Percentiles rank a stretch among this genome's conserved stretches.
Conservation (phyloP, 352 stramenopile species). For the Globisporangium rhizosaccharum region DNA sequence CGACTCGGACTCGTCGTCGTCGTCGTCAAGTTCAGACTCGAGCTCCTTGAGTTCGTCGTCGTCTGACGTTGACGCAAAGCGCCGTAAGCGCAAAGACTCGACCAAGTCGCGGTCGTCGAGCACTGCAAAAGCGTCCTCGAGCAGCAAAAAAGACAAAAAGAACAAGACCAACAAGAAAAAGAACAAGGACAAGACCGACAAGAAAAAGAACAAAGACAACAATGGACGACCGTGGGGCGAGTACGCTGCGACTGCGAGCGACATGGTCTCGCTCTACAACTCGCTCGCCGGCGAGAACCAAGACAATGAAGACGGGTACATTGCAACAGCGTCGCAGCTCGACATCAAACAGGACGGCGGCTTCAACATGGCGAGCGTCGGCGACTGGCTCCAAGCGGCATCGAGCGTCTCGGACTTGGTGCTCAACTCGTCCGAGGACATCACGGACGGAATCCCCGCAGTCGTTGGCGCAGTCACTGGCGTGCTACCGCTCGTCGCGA, state of each 20-base stretch:
- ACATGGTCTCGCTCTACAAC: constrained; percentile 11
- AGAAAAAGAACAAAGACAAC: constrained; percentile 1
- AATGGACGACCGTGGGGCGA: constrained; percentile 4
- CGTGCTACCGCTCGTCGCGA: constrained; percentile 6
- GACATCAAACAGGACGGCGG: constrained; percentile 6
- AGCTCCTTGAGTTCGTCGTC: constrained; percentile 6
- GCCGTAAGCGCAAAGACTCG: background rate
- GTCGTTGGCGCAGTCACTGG: constrained; percentile 4
- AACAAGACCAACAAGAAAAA: constrained; percentile 4
- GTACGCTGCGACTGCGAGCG: constrained; percentile 6
- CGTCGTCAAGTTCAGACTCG: background rate
- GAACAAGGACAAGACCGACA: constrained; percentile 2
- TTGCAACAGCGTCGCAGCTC: background rate
- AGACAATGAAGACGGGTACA: background rate
- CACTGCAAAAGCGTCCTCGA: background rate
- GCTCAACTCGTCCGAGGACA: constrained; percentile 1
- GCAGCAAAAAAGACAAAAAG: background rate
- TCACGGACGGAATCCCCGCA: background rate
- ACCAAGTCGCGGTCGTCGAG: constrained; percentile 7
- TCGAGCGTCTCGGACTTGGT: constrained; percentile 10
- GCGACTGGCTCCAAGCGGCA: constrained; percentile 9
- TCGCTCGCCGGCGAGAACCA: background rate
- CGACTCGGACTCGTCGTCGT: constrained; percentile 6
- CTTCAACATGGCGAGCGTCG: constrained; percentile 8
- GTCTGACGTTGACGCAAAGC: background rate